Base-by-base conservation (phyloP, 2,329 filamentous ascomycete species). In the Cladosporium sphaerospermum region DNA sequence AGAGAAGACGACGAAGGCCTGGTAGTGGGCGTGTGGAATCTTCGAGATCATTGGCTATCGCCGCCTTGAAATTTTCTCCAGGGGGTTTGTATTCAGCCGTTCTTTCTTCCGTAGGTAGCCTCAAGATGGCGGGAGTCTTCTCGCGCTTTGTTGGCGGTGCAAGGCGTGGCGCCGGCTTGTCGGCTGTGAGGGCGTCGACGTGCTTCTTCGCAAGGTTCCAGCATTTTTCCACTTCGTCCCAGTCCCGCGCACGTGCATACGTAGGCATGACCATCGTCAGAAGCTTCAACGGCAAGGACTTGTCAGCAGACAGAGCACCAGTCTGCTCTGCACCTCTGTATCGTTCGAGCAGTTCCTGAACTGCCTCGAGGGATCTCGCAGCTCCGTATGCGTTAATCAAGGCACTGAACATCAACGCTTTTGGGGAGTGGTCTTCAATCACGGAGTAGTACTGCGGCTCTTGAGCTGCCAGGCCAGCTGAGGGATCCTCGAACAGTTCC, bases 181-280 rank as follows among this genome's bases (percentile, higher is more conserved):
- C 23, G 23, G 36, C 37, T 9, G 43, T 34, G 3, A 47, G 28
- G 5, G 40, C 69, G 51, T 76, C 70, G 1, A 78, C 80, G 56
- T 77, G 76, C 4, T 73, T 61, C 53, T 85, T 76, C 2, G 83
- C 78, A 23, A 84, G 67, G 1, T 78, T 60, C 89, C 89, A 96
- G 47, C 81, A 83, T 43, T 78, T 69, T 57, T 81, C 77, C 16
- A 92, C 82, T 48, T 80, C 76, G 4, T 78, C 72, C 59, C 82
- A 78, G 18, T 83, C 75, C 37, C 75, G 70, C 14, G 83, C 78
- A 48, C 76, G 72, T 41, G 82, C 71, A 62, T 87, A 79, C 0
- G 82, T 77, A 18, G 77, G 72, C 85, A 96, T 91, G 54, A 92
- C 69, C 8, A 84, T 78, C 46, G 77, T 75, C 18, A 88, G 70